Evolutionary conservation across 78 protist species (phyloP).

Genomic region (Isochrysis galbana): DNA sequence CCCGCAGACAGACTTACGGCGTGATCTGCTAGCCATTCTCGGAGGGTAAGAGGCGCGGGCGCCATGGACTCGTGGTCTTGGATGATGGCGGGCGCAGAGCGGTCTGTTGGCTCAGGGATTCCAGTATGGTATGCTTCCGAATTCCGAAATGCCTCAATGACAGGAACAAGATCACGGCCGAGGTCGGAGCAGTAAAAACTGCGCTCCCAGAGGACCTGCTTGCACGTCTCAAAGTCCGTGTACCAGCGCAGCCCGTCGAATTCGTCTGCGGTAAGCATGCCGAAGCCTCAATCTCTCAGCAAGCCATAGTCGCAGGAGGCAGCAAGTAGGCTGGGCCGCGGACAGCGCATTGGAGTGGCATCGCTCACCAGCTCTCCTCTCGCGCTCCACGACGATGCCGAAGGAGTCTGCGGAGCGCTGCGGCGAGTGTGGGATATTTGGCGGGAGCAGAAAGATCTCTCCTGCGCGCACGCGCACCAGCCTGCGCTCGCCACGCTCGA

Average conservation of each 20-base stretch:
- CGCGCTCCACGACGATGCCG: constrained; percentile 42
- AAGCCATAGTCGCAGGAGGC: not conserved
- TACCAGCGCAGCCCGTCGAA: constrained; percentile 37
- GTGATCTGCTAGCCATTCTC: too few species aligned
- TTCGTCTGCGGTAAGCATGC: not conserved
- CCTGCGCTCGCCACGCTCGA: not conserved
- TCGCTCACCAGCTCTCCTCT: not conserved
- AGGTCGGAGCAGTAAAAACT: constrained; percentile 23
- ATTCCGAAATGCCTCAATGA: not conserved
- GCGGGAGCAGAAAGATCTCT: constrained; percentile 13
- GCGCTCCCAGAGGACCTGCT: constrained; percentile 24
- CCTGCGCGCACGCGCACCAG: not conserved
- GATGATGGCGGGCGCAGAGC: too few species aligned
- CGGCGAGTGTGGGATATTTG: constrained; percentile 41
- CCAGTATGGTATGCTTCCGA: not conserved
- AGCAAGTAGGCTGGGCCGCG: too few species aligned
- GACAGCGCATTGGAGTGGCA: too few species aligned
- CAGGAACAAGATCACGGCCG: constrained; percentile 37
- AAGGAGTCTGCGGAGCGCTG: constrained; percentile 20
- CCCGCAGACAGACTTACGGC: too few species aligned
- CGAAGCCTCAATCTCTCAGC: too few species aligned
- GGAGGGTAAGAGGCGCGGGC: too few species aligned
- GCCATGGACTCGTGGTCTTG: too few species aligned
- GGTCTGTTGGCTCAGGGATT: too few species aligned
- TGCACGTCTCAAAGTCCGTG: constrained; percentile 29